Base-by-base conservation (phyloP, 1,139 yeast species). In the Geotrichum cucujoidarum region DNA sequence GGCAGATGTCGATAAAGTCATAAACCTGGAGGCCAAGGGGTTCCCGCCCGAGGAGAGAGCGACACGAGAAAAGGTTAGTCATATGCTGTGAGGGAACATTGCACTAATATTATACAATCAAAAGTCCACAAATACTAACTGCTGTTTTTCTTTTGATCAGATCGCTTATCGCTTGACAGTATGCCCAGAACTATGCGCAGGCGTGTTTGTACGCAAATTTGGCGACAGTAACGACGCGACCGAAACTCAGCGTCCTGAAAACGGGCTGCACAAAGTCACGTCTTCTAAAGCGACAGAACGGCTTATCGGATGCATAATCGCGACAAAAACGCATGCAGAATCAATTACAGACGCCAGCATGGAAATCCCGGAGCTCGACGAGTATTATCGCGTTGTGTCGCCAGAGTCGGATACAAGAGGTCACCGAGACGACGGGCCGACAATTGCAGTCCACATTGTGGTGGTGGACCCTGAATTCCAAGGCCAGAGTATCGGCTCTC, bases 181-280 rank as follows among this genome's bases (percentile, higher is more conserved):
- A 2, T 89, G 97, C 64, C 97, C 97, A 10, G 98, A 92, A 65
- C 75, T 92, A 53, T 81, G 94, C 56, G 80, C 90, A 4, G 97
- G 97, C 1, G 73, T 92, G 52, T 90, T 90, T 60, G 73, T 85
- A 45, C 76, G 97, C 62, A 30, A 16, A 1, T 39, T 39, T 11
- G 14, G 24, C 14, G 11, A 32, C 13, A 22, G 31, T 20, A 37
- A 14, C n/a, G 13, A 8, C 13, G n/a, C 31, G 20, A 17, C n/a
- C 17, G 34, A 2, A 29, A 14, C 2, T 8, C 42, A n/a, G 21
- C 22, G 4, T 6, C 10, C 6, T 4, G 33, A 39, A 14, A 20
- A 21, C 14, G 40, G 29, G 4, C 32, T 71, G 84, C 24, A 76
- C 79, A 58, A 14, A 54, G 60, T 39, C 36, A 37, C 40, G 25